A percentile compares a stretch with the other conserved stretches of the same genome.
Evolutionary conservation across 371 early-diverging fungal genomes (phyloP).

Genomic region (Conidiobolus incongruus): DNA sequence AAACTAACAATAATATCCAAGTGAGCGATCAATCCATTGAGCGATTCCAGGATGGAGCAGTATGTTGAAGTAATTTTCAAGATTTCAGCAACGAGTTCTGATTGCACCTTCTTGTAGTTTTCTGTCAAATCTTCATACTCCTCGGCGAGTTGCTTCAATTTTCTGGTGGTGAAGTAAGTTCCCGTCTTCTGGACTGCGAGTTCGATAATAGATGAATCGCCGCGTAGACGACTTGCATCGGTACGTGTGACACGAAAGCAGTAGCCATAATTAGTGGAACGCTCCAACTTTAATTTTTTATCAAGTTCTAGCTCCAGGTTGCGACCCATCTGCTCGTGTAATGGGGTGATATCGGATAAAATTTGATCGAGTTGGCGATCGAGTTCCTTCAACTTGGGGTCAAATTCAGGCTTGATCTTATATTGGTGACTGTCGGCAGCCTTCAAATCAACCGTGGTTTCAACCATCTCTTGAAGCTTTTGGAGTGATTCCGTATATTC

Average conservation of each 20-base stretch:
- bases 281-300: conserved; percentile 80
- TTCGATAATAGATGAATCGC: conserved; percentile 51
- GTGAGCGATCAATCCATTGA: conserved; percentile 54
- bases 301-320: conserved; percentile 52
- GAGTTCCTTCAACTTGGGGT: conserved; percentile 42
- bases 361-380: conserved; percentile 30
- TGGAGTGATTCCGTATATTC: conserved; percentile 24
- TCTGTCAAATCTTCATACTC: conserved; percentile 20
- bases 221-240: conserved; percentile 28
- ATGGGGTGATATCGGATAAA: conserved; percentile 18
- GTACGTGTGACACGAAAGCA: conserved; percentile 65
- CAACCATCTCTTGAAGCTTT: conserved; percentile 53
- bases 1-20: conserved; percentile 76
- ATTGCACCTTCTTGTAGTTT: conserved; percentile 43
- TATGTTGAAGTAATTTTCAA: conserved; percentile 21
- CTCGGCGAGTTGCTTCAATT: conserved; percentile 29
- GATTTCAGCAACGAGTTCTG: conserved; percentile 30
- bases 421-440: conserved; percentile 75
- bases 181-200: conserved; percentile 79
- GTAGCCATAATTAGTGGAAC: conserved; percentile 53
- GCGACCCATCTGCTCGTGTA: conserved; percentile 17
- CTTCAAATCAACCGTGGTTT: conserved; percentile 72
- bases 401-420: conserved; percentile 66
- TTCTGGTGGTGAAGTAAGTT: conserved; percentile 58
- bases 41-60: conserved; percentile 46